Conservation (phyloP, 805 yeast species). For the Barnettozyma siamensis region DNA sequence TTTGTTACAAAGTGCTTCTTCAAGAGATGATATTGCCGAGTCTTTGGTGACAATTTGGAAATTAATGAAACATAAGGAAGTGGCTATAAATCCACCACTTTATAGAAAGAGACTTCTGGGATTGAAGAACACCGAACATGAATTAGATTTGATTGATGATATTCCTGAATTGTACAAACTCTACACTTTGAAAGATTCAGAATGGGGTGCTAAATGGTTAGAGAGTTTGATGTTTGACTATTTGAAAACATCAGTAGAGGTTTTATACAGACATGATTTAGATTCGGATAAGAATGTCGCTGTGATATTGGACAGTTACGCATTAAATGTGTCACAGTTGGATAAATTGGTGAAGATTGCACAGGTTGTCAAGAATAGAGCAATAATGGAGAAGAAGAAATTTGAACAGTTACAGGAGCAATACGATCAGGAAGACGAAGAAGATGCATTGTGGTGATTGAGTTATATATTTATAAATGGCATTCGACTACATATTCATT, state of each 20-base stretch:
- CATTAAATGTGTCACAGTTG: conserved; percentile 1
- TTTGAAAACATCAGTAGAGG: conserved; percentile 4
- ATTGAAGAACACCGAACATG: conserved; percentile 6
- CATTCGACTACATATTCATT: background rate
- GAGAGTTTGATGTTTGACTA: conserved; percentile 13
- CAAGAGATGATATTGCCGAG: conserved; percentile 1
- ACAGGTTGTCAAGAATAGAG: background rate
- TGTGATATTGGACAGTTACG: conserved; percentile 5
- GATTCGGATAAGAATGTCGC: conserved; percentile 7
- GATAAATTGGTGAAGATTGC: background rate
- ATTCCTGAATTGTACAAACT: conserved; percentile 9
- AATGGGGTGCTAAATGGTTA: conserved; percentile 4
- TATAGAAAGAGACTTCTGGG: conserved; percentile 11
- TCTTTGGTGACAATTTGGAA: conserved; percentile 16
- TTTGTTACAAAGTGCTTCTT: conserved; percentile 6
- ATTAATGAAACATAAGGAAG: conserved; percentile 10
- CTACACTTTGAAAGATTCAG: conserved; percentile 3
- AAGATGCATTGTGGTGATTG: conserved; percentile 24
- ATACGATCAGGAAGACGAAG: conserved; percentile 28
- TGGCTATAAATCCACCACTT: conserved; percentile 8
- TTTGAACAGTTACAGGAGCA: conserved; percentile 23
- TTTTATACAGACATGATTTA: conserved; percentile 9
- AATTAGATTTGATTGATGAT: conserved; percentile 10
- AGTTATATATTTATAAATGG: background rate
- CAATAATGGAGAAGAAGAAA: conserved; percentile 8